Percentiles rank a stretch among this genome's conserved stretches.
These are phyloP conservation scores for Smittium culicis DNA, from an alignment of 371 early-diverging fungal genomes.

Conservation along the genomic window DNA sequence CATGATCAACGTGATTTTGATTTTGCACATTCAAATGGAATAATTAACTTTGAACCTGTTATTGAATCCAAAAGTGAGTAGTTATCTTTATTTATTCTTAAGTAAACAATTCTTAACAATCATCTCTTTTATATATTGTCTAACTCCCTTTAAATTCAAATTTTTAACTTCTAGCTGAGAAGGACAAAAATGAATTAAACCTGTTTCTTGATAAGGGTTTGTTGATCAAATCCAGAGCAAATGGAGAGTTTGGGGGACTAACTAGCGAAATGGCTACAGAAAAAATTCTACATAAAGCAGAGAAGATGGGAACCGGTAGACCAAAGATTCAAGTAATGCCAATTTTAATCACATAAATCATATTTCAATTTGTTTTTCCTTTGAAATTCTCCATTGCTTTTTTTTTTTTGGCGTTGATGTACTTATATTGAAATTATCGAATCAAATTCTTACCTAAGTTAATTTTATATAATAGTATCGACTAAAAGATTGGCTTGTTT, in stretches of 20 bases:
- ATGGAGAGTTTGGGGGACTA: constrained; percentile 26
- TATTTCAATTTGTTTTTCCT: too few species aligned
- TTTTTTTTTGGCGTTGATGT: too few species aligned
- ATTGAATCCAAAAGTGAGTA: too few species aligned
- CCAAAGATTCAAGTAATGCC: constrained; percentile 2
- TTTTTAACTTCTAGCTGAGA: too few species aligned
- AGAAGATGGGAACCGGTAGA: constrained; percentile 14
- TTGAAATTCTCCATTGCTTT: too few species aligned
- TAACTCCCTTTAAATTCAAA: too few species aligned
- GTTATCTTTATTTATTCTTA: too few species aligned
- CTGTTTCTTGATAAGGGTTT: constrained; percentile 42
- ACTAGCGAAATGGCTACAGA: constrained; percentile 38
- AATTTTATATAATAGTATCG: constrained; percentile 40
- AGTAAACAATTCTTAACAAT: too few species aligned
- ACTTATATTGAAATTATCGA: not conserved
- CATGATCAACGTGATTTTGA: constrained; percentile 66
- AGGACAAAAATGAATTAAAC: too few species aligned
- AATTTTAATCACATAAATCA: too few species aligned
- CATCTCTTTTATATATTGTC: too few species aligned
- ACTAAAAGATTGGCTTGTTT: constrained; percentile 93
- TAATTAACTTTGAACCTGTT: constrained; percentile 29
- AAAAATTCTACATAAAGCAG: constrained; percentile 41
- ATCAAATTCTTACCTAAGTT: not conserved
- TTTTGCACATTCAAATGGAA: constrained; percentile 42
- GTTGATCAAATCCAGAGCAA: constrained; percentile 21